Base-by-base conservation (phyloP, 2,329 filamentous ascomycete genomes). In the Acephala macrosclerotiorum region DNA sequence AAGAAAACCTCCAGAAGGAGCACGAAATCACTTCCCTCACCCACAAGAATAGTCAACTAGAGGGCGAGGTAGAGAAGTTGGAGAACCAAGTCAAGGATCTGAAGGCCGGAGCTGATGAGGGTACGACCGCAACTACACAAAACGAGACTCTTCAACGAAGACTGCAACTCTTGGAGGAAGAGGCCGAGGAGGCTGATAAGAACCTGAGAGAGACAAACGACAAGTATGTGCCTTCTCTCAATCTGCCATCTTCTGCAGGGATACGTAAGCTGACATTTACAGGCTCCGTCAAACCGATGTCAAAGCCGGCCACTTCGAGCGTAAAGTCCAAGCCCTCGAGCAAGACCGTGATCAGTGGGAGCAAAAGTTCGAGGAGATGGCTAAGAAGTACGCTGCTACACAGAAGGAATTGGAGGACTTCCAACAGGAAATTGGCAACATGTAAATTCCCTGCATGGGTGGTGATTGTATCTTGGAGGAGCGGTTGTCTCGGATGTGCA, bases 221-320 rank as follows among this genome's bases (percentile, higher is more conserved):
- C 84, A 98, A 97, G 96, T 99, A 90, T 78, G 92, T 84, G 61
- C 61, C 64, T 60, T 29, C n/a, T 14, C 47, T 20, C 33, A 12
- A 58, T 66, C 18, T 55, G 38, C 51, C 12, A n/a, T 53, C 14
- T 29, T 16, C 11, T 65, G 22, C 16, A 25, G 60, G 40, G 57
- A 49, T 67, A 57, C 57, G 53, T 68, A 74, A 66, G 64, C 61
- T 68, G 51, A 69, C 53, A 45, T 12, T 64, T 65, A 71, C 75
- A 99, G 96, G 85, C 93, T 98, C 78, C 94, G 96, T 80, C 94
- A 97, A 85, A 97, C 96, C 83, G 96, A 99, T 80, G 94, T 98
- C 84, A 98, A 98, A 87, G 94, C 95, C 77, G 96, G 95, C 76
- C 95, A 99, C 85, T 98, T 95, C 83, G 96, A 99, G 86, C 96